Base-by-base conservation (phyloP, 345 rosid genomes). In the Cochlearia excelsa region DNA sequence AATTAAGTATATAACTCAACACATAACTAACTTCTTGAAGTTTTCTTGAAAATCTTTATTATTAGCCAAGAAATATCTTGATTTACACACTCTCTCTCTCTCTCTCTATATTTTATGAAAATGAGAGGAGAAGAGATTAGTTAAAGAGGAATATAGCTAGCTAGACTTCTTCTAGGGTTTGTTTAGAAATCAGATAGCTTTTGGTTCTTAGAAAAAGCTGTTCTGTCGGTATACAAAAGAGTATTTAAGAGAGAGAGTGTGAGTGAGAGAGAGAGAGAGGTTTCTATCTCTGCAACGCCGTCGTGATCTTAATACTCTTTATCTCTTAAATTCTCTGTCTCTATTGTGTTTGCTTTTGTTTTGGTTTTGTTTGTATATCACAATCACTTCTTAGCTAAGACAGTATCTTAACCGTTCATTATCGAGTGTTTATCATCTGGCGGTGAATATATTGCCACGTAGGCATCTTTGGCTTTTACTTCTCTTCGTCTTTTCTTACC, bases 201-300 rank as follows among this genome's bases (percentile, higher is more conserved):
- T 16, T 16, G 23, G 23, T 16, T 16, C 23, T 16, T 16, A 71
- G 9, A 61, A 61, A 54, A 65, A 58, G 52, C 69, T 46, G 35
- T 39, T 70, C 53, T 71, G 70, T 71, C 66, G 71, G 75, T 53
- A 65, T 51, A 47, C 50, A 59, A 41, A 47, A 11, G 30, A 16
- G 23, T 16, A 16, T 16, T 16, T 16, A 16, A 54, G 61, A 52
- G n/a, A 46, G 5, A 30, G 53, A 70, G 8, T 67, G 33, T 57
- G 34, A 40, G 23, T 16, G 23, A 26, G 52, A 59, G 68, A 58
- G 63, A 70, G 60, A 51, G 70, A 51, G 59, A 16, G 23, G 23
- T 16, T 71, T 72, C 54, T 67, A 68, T 63, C 67, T 67, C 83
- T 77, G 82, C 95, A 77, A 77, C 84, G 95, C 95, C 88, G 95